Percentiles rank a stretch among this genome's conserved stretches.
These are phyloP conservation scores for Pseudopithomyces chartarum DNA, from an alignment of 2,329 filamentous ascomycete genomes.

Conservation along the genomic window DNA sequence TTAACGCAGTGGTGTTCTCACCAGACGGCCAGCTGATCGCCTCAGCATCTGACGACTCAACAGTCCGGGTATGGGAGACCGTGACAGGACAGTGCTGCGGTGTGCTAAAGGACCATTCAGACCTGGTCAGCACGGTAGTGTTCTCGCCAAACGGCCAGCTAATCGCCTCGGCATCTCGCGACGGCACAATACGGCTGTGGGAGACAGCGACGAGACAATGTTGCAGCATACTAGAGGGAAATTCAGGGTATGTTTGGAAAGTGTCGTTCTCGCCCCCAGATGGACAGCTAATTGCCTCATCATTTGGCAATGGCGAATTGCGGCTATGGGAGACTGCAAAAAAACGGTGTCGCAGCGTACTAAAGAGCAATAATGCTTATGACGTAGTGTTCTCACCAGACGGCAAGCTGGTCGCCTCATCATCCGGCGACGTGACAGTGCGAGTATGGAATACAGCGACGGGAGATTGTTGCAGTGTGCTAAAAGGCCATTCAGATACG, in stretches of 20 bases:
- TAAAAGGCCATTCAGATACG: slow-evolving; percentile 10
- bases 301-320: slow-evolving; percentile 12
- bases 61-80: slow-evolving; percentile 11
- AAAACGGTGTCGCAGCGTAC: slow-evolving; percentile 8
- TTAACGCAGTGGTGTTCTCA: slow-evolving; percentile 16
- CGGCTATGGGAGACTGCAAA: slow-evolving; percentile 8
- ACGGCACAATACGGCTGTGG: slow-evolving; percentile 16
- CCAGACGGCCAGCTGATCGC: slow-evolving; percentile 19
- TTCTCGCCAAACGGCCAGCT: slow-evolving; percentile 18
- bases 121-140: slow-evolving; percentile 65
- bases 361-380: slow-evolving; percentile 8
- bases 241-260: slow-evolving; percentile 2
- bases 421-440: slow-evolving; percentile 15
- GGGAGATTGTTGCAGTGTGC: slow-evolving; percentile 8
- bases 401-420: slow-evolving; percentile 18
- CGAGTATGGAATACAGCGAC: slow-evolving; percentile 7
- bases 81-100: slow-evolving; percentile 9
- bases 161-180: slow-evolving; percentile 18
- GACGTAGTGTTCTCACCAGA: slow-evolving; percentile 18
- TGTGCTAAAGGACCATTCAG: slow-evolving; percentile 11
- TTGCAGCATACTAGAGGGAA: slow-evolving; percentile 12
- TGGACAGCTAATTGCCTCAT: slow-evolving; percentile 17
- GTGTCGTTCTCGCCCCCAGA: slow-evolving; percentile 20
- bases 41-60: slow-evolving; percentile 15
- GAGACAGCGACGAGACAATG: slow-evolving; percentile 7